Conservation (phyloP, 495 filamentous ascomycete species). For the Penicillium subrubescens region DNA sequence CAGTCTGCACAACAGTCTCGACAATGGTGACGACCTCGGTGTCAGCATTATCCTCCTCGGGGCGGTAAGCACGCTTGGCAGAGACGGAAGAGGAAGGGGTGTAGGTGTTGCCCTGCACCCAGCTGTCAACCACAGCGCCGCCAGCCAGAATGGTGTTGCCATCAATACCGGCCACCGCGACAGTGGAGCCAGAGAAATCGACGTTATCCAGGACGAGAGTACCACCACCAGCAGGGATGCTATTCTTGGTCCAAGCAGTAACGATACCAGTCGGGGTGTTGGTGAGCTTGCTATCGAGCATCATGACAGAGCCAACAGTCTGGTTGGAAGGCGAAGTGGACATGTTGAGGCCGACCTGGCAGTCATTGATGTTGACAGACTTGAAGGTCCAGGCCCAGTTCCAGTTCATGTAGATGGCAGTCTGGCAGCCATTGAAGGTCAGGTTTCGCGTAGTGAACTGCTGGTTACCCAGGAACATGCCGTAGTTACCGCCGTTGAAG, state of each 20-base stretch:
- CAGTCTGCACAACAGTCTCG: constrained; percentile 32
- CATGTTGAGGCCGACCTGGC: constrained; percentile 80
- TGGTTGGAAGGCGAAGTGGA: constrained; percentile 62
- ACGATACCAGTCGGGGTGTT: constrained; percentile 73
- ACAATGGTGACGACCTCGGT: constrained; percentile 29
- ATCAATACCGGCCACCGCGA: constrained; percentile 54
- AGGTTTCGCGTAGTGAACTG: constrained; percentile 94
- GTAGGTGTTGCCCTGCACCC: constrained; percentile 75
- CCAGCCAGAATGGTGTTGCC: constrained; percentile 67
- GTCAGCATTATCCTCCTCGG: constrained; percentile 8
- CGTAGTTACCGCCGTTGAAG: constrained; percentile 85
- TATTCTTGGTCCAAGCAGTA: constrained; percentile 66
- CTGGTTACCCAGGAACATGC: constrained; percentile 88
- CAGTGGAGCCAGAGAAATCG: constrained; percentile 62
- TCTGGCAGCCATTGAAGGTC: constrained; percentile 85
- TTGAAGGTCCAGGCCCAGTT: constrained; percentile 92
- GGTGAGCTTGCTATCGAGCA: constrained; percentile 77
- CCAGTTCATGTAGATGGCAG: constrained; percentile 91
- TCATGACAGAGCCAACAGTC: constrained; percentile 76
- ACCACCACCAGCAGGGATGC: constrained; percentile 66
- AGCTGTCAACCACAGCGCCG: constrained; percentile 68
- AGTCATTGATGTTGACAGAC: constrained; percentile 78
- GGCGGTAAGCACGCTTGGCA: constrained; percentile 29
- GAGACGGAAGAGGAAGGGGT: constrained; percentile 33
- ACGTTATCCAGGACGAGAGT: constrained; percentile 87